Conservation (phyloP, 2,329 filamentous ascomycete genomes). For the Colletotrichum tofieldiae region DNA sequence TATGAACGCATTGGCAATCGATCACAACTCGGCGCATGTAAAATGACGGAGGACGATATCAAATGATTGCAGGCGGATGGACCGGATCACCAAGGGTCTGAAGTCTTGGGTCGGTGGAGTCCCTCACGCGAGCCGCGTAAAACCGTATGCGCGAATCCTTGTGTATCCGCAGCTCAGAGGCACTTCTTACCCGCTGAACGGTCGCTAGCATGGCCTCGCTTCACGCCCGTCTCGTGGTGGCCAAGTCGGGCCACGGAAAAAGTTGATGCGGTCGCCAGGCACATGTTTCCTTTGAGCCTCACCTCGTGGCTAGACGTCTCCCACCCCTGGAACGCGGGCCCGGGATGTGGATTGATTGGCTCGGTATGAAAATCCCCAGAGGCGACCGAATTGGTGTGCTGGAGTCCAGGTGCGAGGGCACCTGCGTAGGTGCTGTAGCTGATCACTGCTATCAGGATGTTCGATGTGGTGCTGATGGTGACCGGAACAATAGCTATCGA, state of each 20-base stretch:
- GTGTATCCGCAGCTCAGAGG: neutral
- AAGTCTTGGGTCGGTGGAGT: slow-evolving; percentile 23
- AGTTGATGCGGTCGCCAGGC: slow-evolving; percentile 25
- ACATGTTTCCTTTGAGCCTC: slow-evolving; percentile 29
- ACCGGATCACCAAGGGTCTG: slow-evolving; percentile 13
- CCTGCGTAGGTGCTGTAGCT: neutral
- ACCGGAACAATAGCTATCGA: neutral
- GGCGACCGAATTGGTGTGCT: slow-evolving; percentile 10
- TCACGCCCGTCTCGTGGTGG: slow-evolving; percentile 27
- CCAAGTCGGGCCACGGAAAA: slow-evolving; percentile 10
- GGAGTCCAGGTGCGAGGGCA: neutral
- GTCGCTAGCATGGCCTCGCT: slow-evolving; percentile 13
- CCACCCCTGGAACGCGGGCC: slow-evolving; percentile 9
- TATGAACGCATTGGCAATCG: neutral
- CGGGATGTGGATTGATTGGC: slow-evolving; percentile 18
- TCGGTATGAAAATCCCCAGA: neutral
- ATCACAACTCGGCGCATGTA: neutral
- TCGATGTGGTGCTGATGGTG: slow-evolving; percentile 8
- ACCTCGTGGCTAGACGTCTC: slow-evolving; percentile 25
- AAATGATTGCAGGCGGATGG: slow-evolving; percentile 28
- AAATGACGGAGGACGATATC: neutral
- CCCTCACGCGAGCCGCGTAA: slow-evolving; percentile 21
- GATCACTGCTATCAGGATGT: slow-evolving; percentile 18
- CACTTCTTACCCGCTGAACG: slow-evolving; percentile 11
- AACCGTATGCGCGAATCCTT: slow-evolving; percentile 24